phyloP scores from a whole-genome alignment of 495 filamentous ascomycete species.

The Xylaria cubensis region DNA sequence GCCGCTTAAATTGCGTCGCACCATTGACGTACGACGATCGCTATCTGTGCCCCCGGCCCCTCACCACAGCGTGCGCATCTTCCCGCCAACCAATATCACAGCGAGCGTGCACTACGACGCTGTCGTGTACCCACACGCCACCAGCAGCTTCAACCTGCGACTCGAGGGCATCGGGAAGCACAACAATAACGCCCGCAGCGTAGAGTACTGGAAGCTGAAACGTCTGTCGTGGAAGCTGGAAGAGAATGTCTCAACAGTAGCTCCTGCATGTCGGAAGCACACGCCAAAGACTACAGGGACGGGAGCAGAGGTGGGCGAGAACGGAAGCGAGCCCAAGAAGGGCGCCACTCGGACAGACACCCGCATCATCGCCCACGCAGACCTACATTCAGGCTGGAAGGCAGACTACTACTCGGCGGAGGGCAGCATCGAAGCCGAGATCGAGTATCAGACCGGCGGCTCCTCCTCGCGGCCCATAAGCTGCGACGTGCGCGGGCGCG shows the following conservation, averaged over 20 bases:
- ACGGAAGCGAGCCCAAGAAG: slow-evolving; percentile 58
- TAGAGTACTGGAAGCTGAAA: slow-evolving; percentile 83
- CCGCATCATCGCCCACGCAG: slow-evolving; percentile 74
- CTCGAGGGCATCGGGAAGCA: slow-evolving; percentile 79
- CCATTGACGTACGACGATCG: slow-evolving; percentile 76
- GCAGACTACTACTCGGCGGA: slow-evolving; percentile 81
- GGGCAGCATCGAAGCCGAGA: slow-evolving; percentile 81
- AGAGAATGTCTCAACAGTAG: slow-evolving; percentile 79
- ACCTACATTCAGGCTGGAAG: slow-evolving; percentile 92
- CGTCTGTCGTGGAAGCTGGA: slow-evolving; percentile 94
- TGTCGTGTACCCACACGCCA: slow-evolving; percentile 86
- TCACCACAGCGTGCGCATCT: slow-evolving; percentile 85
- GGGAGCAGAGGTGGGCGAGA: slow-evolving; percentile 40
- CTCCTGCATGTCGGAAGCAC: slow-evolving; percentile 83
- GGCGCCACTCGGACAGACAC: slow-evolving; percentile 79
- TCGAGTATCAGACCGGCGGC: slow-evolving; percentile 70
- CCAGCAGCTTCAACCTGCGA: slow-evolving; percentile 77
- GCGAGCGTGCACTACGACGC: slow-evolving; percentile 79
- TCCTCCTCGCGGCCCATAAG: slow-evolving; percentile 50
- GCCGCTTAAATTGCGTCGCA: slow-evolving; percentile 65
- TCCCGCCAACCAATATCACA: slow-evolving; percentile 93
- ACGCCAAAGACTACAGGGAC: slow-evolving; percentile 59
- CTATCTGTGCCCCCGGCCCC: slow-evolving; percentile 65
- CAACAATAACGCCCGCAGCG: slow-evolving; percentile 56
- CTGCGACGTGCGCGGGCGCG: slow-evolving; percentile 82